Evolutionary conservation across 148 eudicot genomes (phyloP).

Genomic region (Nyssa sinensis): DNA sequence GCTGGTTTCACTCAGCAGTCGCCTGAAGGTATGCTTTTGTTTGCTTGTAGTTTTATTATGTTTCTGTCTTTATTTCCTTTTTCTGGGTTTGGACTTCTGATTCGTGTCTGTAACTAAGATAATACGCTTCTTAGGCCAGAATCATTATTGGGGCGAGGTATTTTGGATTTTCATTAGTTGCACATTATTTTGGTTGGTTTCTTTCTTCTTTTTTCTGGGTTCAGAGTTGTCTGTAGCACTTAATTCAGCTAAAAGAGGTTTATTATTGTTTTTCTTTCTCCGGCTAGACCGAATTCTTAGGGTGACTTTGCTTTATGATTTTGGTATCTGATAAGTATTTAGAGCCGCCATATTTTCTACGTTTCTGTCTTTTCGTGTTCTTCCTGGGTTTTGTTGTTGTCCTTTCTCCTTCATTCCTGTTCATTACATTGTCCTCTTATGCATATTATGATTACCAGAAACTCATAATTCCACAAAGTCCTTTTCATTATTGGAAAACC

Average conservation of each 20-base stretch:
- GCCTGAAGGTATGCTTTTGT: constrained; percentile 38
- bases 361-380: not conserved
- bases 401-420: not conserved
- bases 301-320: not conserved
- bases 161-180: not conserved
- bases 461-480: not conserved
- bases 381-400: not conserved
- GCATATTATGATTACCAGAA: not conserved
- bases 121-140: not conserved
- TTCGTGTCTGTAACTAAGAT: not conserved
- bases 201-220: not conserved
- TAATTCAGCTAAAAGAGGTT: not conserved
- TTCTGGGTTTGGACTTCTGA: not conserved
- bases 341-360: not conserved
- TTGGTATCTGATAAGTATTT: not conserved
- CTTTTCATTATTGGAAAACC: not conserved
- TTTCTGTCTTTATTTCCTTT: not conserved
- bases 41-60: not conserved
- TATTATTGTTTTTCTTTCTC: not conserved
- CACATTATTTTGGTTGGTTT: not conserved
- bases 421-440: not conserved
- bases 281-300: not conserved
- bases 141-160: not conserved
- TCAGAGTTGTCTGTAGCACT: not conserved
- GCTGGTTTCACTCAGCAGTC: constrained; percentile 41